phyloP scores from a whole-genome alignment of 805 yeast species.

The Metschnikowia baotianmanensis region DNA sequence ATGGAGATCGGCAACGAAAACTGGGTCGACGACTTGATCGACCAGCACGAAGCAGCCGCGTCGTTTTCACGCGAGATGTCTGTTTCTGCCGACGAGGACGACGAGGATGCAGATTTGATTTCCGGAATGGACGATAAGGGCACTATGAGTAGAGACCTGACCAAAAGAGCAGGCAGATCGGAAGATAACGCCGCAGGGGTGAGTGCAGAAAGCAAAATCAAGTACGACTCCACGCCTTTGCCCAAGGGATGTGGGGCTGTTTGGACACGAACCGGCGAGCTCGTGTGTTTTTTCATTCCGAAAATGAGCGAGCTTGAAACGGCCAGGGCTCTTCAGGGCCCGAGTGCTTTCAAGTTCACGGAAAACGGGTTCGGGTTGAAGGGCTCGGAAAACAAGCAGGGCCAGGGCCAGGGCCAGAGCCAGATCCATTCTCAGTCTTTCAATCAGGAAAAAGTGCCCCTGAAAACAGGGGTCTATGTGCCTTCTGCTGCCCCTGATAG shows the following conservation, averaged over 20 bases:
- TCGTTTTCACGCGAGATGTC: conserved; percentile 21
- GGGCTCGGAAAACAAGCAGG: conserved; percentile 1
- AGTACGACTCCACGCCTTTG: conserved; percentile 73
- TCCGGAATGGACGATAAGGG: conserved; percentile 38
- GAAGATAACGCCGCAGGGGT: conserved; percentile 1
- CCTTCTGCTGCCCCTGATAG: conserved; percentile 2
- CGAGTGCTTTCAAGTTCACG: conserved; percentile 42
- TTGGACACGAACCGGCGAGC: conserved; percentile 76
- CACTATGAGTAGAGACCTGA: conserved; percentile 9
- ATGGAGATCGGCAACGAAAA: conserved; percentile 40
- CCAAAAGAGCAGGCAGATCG: background rate
- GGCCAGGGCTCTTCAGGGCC: conserved; percentile 42
- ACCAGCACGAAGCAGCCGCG: conserved; percentile 32
- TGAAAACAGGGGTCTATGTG: background rate
- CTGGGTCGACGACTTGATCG: conserved; percentile 43
- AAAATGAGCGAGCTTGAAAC: conserved; percentile 38
- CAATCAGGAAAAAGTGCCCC: too few species aligned
- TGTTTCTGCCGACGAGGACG: conserved; percentile 26
- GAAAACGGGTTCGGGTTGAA: conserved; percentile 50
- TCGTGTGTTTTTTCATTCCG: conserved; percentile 79
- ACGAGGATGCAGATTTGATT: conserved; percentile 29
- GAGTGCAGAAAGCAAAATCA: conserved; percentile 5
- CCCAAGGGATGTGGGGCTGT: conserved; percentile 93
- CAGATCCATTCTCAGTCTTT: too few species aligned
- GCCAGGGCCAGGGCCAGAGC: background rate